phyloP scores from a whole-genome alignment of 2,329 filamentous ascomycete genomes.

The Cladosporium sp. region DNA sequence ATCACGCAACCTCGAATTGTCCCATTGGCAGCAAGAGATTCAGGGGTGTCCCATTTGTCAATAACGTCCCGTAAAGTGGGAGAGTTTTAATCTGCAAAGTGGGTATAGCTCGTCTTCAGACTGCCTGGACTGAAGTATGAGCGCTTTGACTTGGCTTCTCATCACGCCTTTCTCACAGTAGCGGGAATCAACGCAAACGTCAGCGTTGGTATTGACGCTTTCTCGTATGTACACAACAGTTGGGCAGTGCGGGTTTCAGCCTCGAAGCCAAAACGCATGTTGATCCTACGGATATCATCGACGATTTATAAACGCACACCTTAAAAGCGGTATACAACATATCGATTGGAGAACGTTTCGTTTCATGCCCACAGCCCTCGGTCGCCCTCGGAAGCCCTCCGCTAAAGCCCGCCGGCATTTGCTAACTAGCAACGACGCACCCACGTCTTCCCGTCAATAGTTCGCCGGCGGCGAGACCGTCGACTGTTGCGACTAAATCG shows the following conservation, averaged over 20 bases:
- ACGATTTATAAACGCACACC: not conserved
- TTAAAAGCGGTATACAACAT: not conserved
- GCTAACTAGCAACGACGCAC: not conserved
- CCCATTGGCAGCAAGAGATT: not conserved
- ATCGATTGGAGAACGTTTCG: not conserved
- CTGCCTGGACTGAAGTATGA: not conserved
- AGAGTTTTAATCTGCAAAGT: not conserved
- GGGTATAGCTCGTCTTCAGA: not conserved
- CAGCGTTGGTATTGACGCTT: not conserved
- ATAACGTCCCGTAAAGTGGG: not conserved
- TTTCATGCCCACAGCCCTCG: not conserved
- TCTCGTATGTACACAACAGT: not conserved
- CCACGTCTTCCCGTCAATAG: slow-evolving; percentile 9
- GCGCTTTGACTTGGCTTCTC: not conserved
- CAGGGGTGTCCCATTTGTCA: not conserved
- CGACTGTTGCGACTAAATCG: slow-evolving; percentile 34
- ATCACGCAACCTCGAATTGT: not conserved
- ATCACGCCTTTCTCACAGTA: not conserved
- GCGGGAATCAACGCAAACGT: not conserved
- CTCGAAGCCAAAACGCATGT: not conserved
- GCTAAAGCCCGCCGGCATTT: not conserved
- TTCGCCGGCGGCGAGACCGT: slow-evolving; percentile 19
- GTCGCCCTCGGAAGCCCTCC: not conserved
- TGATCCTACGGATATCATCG: slow-evolving; percentile 3
- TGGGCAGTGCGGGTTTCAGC: not conserved